Percentiles rank a stretch among this genome's conserved stretches.
These are phyloP conservation scores for Herpotrichia juniperi DNA, from an alignment of 2,329 filamentous ascomycete genomes.

Conservation along the genomic window DNA sequence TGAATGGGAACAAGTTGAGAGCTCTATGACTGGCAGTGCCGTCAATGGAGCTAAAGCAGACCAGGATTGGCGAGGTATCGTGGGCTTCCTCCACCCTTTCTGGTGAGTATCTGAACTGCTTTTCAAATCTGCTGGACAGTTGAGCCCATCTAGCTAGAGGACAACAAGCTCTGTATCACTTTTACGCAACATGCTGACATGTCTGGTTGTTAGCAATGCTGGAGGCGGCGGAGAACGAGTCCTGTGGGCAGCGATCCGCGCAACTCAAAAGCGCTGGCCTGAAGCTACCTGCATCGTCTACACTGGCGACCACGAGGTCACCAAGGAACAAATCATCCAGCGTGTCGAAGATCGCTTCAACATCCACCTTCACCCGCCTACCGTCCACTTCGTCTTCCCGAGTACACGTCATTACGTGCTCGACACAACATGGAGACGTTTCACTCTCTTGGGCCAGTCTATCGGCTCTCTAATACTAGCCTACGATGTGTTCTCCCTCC, in stretches of 20 bases:
- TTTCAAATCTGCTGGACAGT: too few species aligned
- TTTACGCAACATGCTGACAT: constrained; percentile 20
- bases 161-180: not conserved
- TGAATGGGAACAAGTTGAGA: constrained; percentile 73
- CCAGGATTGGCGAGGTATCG: constrained; percentile 78
- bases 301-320: constrained; percentile 90
- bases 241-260: constrained; percentile 91
- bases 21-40: constrained; percentile 53
- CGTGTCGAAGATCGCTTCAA: constrained; percentile 87
- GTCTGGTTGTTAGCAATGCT: constrained; percentile 72
- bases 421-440: constrained; percentile 84
- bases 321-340: constrained; percentile 77
- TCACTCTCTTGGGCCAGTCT: constrained; percentile 94
- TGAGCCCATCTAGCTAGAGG: too few species aligned
- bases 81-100: constrained; percentile 98
- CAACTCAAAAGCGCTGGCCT: constrained; percentile 88
- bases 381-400: constrained; percentile 87
- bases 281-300: constrained; percentile 90
- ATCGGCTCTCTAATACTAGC: constrained; percentile 85
- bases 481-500: constrained; percentile 89
- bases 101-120: constrained; percentile 70
- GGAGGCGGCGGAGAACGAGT: constrained; percentile 95
- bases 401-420: constrained; percentile 86
- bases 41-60: constrained; percentile 53
- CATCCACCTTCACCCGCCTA: constrained; percentile 83